These are phyloP conservation scores for Eucalyptus pauciflora DNA, from an alignment of 345 rosid genomes.

Conservation along the genomic window DNA sequence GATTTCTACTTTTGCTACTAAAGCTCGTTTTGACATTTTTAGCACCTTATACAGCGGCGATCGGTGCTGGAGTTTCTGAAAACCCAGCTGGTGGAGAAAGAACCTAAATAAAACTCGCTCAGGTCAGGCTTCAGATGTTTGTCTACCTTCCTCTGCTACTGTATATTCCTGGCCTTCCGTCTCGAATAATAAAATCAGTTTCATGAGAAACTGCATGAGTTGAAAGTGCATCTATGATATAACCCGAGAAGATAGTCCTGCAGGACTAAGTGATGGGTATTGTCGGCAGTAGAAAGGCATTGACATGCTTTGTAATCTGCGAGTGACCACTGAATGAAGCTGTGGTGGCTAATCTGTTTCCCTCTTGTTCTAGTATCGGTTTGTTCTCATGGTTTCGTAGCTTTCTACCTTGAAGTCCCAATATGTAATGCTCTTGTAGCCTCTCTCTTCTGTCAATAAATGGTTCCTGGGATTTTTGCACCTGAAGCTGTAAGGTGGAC, in stretches of 20 bases:
- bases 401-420: background rate
- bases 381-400: background rate
- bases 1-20: background rate
- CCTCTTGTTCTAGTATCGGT: background rate
- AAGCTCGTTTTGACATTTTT: background rate
- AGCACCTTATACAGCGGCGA: slow-evolving; percentile 37
- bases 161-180: background rate
- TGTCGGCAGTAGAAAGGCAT: background rate
- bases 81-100: slow-evolving; percentile 51
- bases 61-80: slow-evolving; percentile 77
- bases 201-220: background rate
- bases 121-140: background rate
- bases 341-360: background rate
- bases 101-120: slow-evolving; percentile 6
- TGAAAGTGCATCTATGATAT: background rate
- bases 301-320: background rate
- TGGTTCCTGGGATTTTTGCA: background rate
- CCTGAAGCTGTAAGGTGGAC: background rate
- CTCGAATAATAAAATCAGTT: background rate
- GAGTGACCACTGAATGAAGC: background rate
- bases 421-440: background rate
- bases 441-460: background rate
- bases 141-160: background rate
- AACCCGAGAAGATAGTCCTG: background rate
- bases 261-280: background rate